Base-by-base conservation (phyloP, 495 filamentous ascomycete genomes). In the Amorphotheca resinae region DNA sequence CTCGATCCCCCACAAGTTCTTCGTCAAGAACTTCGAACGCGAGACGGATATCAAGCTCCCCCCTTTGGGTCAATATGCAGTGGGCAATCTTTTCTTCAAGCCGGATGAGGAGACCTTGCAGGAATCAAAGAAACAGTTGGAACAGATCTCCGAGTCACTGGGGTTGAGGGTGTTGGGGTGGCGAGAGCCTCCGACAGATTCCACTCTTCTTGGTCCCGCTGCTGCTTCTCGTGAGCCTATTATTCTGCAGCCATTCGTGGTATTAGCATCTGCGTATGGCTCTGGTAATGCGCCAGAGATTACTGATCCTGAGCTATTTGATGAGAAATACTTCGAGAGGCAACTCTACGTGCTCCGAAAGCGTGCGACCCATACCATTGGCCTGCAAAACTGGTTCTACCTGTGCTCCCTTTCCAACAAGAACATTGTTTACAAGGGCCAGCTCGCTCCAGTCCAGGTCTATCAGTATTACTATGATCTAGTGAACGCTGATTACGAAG, bases 381-480 rank as follows among this genome's bases (percentile, higher is more conserved):
- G 93, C 33, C 72, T 95, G 15, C 85, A 91, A 62, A 96, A 95
- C 60, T 99, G 91, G 91, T 99, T 95, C 72, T 99, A 99, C 60
- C 68, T 96, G 33, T 96, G 88, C 72, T 95, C 89, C 26, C 70
- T 99, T 49, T 94, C 86, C 5, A 96, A 94, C 74, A 87, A 87
- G 61, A 99, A 96, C 64, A 96, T 99, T 60, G 83, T 99, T 31
- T 99, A 99, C 71, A 99, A 99, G 74, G 91, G 91, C 47, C 91
- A 99, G 63, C 68, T 99, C 49, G 83, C 91, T 32, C 91, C 91
- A 15, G 76, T 89, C 14, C 91, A 99, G 63, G 91, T 99, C n/a
- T 99, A 99, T 64, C 77, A 91, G 60, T 99, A 99, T 66, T 99
- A 95, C 67, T 82, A 95, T 63, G 91, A 99, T 65, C 62, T 99